Base-by-base conservation (phyloP, 179 eudicot genomes). In the Nepenthes alata region DNA sequence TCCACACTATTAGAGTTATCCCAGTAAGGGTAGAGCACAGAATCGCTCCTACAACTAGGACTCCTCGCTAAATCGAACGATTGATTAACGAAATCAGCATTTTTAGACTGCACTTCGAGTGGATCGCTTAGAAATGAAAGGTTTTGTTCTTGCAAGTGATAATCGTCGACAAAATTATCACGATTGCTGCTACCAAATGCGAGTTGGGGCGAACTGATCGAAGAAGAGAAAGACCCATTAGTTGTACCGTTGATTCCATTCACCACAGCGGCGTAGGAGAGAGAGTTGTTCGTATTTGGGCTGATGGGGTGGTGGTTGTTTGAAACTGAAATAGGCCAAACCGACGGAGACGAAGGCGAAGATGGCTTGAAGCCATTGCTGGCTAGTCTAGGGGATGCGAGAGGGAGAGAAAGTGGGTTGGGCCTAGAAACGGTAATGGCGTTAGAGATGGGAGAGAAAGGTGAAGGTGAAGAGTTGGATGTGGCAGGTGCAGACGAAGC, bases 191-290 rank as follows among this genome's bases (percentile, higher is more conserved):
- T 11, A 52, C 55, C 13, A n/a, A 10, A 50, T 37, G 34, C 65
- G 65, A 52, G 25, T 11, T 50, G 66, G 67, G 68, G 60, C n/a
- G 72, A 67, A 55, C 64, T 56, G 38, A 56, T 58, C 6, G 77
- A 47, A 11, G 84, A 59, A 14, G 77, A 72, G 44, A 74, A 74
- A 34, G 65, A 65, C 72, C 77, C 6, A 52, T 66, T 65, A 0
- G 39, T 49, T 1, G 37, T 38, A n/a, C 58, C 57, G 37, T 16
- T 53, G 74, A 9, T 50, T 6, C 81, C 85, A 49, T 83, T 83
- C 2, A 83, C 77, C 3, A 76, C 87, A 38, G 87, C 81, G 35
- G 94, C 87, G 61, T 81, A 86, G n/a, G 91, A 72, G 9, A 72
- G 67, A 37, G 72, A 53, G 39, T 53, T 58, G 58, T 0, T 41